Percentiles rank a stretch among this genome's conserved stretches.
Evolutionary conservation across 2,329 filamentous ascomycete genomes (phyloP).

Genomic region (Nothopassalora personata): DNA sequence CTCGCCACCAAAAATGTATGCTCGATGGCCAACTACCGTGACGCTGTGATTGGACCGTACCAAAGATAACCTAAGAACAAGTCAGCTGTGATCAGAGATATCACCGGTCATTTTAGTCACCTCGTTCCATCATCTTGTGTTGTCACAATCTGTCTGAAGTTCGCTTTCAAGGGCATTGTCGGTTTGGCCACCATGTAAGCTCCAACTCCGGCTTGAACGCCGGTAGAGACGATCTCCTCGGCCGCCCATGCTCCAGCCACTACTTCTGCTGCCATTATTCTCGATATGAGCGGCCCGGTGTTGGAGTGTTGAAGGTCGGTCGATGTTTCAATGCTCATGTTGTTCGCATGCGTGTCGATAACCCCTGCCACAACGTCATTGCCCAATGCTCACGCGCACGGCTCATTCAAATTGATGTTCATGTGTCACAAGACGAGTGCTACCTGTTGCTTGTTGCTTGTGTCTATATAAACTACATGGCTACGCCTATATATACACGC

Average conservation of each 20-base stretch:
- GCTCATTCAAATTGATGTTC: no score
- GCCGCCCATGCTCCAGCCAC: slow-evolving; percentile 37
- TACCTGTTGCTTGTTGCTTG: no score
- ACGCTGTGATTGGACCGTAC: slow-evolving; percentile 36
- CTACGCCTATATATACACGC: no score
- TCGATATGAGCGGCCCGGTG: not conserved
- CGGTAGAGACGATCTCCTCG: slow-evolving; percentile 39
- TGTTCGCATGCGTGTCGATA: no score
- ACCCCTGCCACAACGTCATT: no score
- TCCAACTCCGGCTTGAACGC: slow-evolving; percentile 35
- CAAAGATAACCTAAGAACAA: slow-evolving; percentile 23
- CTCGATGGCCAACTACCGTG: slow-evolving; percentile 38
- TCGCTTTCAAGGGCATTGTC: slow-evolving; percentile 40
- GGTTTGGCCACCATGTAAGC: slow-evolving; percentile 39
- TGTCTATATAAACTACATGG: no score
- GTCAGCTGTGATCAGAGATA: not conserved
- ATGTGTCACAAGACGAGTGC: no score
- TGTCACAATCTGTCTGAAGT: slow-evolving; percentile 37
- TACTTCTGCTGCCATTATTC: slow-evolving; percentile 35
- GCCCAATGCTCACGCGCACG: no score
- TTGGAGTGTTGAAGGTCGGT: no score
- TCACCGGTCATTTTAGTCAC: slow-evolving; percentile 2
- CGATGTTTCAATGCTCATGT: no score
- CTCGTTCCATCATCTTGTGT: slow-evolving; percentile 31
- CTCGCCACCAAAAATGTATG: slow-evolving; percentile 43